phyloP scores from a whole-genome alignment of 495 filamentous ascomycete species.

The Penicillium bovifimosum region DNA sequence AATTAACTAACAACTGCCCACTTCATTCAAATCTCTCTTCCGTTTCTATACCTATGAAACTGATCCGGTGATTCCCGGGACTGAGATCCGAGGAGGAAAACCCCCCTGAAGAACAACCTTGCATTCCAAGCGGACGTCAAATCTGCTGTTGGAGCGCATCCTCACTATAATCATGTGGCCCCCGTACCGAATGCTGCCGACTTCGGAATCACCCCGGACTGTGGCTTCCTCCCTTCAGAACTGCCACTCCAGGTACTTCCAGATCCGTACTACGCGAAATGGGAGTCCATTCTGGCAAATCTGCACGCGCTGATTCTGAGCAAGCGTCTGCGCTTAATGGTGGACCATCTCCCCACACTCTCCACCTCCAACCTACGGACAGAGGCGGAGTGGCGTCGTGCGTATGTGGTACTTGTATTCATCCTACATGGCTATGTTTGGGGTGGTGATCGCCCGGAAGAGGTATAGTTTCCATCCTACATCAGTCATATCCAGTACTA shows the following conservation, averaged over 20 bases:
- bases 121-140: not conserved
- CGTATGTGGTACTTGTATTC: conserved; percentile 81
- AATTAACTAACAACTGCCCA: too few species aligned
- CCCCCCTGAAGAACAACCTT: not conserved
- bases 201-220: conserved; percentile 78
- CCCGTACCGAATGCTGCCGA: conserved; percentile 72
- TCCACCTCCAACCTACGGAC: conserved; percentile 71
- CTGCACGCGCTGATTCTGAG: conserved; percentile 82
- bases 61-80: not conserved
- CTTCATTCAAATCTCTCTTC: not conserved
- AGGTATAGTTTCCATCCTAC: conserved; percentile 43
- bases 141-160: not conserved
- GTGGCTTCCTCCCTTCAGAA: conserved; percentile 84
- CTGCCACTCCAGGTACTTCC: conserved; percentile 75
- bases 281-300: conserved; percentile 80
- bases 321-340: conserved; percentile 66
- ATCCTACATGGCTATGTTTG: conserved; percentile 93
- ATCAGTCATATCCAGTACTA: conserved; percentile 7
- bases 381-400: conserved; percentile 86
- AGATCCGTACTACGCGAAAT: conserved; percentile 85
- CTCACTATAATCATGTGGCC: conserved; percentile 62
- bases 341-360: conserved; percentile 75
- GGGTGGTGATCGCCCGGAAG: conserved; percentile 77
- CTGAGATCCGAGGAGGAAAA: not conserved
- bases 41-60: not conserved